phyloP scores from a whole-genome alignment of 2,329 filamentous ascomycete genomes.

The Microsporum audouinii region DNA sequence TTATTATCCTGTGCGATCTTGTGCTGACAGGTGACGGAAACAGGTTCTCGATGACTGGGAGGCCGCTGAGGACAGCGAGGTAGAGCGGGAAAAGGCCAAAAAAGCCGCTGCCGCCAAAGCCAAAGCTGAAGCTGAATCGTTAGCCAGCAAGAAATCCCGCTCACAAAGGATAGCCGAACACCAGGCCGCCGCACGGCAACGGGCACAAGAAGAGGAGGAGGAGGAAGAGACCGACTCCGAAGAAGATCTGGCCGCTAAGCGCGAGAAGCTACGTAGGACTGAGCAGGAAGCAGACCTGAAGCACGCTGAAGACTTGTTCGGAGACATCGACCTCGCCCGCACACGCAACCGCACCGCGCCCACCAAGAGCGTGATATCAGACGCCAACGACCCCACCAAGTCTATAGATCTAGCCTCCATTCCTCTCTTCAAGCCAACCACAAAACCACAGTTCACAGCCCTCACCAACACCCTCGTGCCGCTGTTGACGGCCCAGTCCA shows the following conservation, averaged over 20 bases:
- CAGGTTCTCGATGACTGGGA: constrained; percentile 96
- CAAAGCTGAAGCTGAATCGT: constrained; percentile 78
- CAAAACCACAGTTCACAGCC: constrained; percentile 73
- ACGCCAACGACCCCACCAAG: constrained; percentile 63
- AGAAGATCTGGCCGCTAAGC: constrained; percentile 60
- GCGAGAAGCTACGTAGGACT: constrained; percentile 61
- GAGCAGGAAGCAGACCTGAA: constrained; percentile 82
- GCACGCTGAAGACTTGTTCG: constrained; percentile 86
- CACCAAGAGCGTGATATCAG: constrained; percentile 50
- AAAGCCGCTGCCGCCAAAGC: constrained; percentile 77
- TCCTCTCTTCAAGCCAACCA: constrained; percentile 76
- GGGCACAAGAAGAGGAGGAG: constrained; percentile 40
- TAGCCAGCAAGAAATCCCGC: constrained; percentile 84
- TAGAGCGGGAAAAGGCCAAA: constrained; percentile 86
- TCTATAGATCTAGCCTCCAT: constrained; percentile 71
- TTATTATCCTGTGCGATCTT: neutral
- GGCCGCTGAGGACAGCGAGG: constrained; percentile 90
- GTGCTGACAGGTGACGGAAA: neutral
- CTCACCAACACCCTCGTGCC: constrained; percentile 70
- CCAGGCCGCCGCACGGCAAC: constrained; percentile 49
- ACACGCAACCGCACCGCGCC: constrained; percentile 49
- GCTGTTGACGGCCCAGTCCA: constrained; percentile 59
- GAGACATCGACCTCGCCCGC: constrained; percentile 58
- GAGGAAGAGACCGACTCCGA: constrained; percentile 47
- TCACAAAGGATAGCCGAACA: constrained; percentile 73